Percentiles rank a stretch among this genome's conserved stretches.
These are phyloP conservation scores for Phytopythium sindhum DNA, from an alignment of 352 stramenopile genomes.

Conservation along the genomic window DNA sequence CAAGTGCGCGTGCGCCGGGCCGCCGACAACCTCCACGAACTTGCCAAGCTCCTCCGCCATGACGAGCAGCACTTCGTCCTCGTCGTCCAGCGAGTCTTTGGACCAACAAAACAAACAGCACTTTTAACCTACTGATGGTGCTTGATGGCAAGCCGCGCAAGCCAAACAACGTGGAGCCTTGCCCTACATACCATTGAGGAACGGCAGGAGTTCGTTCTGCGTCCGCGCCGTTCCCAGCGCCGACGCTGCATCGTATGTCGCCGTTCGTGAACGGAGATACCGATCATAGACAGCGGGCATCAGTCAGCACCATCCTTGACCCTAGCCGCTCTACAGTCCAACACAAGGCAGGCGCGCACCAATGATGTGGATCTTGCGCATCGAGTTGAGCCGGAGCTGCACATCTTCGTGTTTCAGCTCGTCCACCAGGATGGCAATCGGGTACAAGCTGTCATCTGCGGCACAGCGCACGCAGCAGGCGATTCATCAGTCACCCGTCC, in stretches of 20 bases:
- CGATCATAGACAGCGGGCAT: background rate
- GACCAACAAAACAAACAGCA: conserved; percentile 9
- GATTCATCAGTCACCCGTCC: background rate
- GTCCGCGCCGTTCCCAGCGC: conserved; percentile 89
- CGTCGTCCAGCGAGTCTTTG: conserved; percentile 95
- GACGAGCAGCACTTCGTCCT: conserved; percentile 96
- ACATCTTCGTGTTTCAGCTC: conserved; percentile 92
- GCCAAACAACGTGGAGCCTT: too few relatives aligned
- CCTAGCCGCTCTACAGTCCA: too few relatives aligned
- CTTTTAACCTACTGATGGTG: background rate
- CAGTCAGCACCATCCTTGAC: background rate
- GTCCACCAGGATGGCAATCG: conserved; percentile 90
- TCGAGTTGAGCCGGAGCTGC: conserved; percentile 89
- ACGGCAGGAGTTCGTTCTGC: conserved; percentile 96
- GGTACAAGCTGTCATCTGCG: conserved; percentile 78
- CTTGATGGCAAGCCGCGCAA: background rate
- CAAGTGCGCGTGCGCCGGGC: conserved; percentile 75
- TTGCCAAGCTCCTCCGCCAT: conserved; percentile 92
- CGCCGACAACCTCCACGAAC: conserved; percentile 91
- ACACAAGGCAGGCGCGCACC: conserved; percentile 32
- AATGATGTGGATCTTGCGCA: conserved; percentile 89
- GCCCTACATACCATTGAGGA: conserved; percentile 85
- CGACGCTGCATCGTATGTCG: conserved; percentile 36
- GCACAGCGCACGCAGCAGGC: background rate
- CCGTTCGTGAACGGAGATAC: background rate